Conservation (phyloP, 78 protist genomes). For the Planoprotostelium fungivorum region DNA sequence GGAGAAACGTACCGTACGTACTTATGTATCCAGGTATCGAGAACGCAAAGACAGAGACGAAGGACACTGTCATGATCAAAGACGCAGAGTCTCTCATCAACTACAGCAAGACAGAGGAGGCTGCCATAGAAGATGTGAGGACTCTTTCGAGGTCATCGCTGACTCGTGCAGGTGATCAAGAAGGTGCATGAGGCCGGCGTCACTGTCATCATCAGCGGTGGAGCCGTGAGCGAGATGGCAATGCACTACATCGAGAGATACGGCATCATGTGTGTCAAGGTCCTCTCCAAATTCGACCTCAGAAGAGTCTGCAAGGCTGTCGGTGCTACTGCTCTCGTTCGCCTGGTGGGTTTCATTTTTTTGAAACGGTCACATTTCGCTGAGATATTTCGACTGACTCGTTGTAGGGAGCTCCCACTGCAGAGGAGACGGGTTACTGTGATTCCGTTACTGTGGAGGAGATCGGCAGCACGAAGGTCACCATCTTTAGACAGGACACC, state of each 20-base stretch:
- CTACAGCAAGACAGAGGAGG: conserved; percentile 88
- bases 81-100: conserved; percentile 82
- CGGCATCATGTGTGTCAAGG: conserved; percentile 82
- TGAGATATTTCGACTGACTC: too few relatives aligned
- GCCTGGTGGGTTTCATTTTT: conserved; percentile 38
- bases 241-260: conserved; percentile 90
- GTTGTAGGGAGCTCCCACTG: conserved; percentile 90
- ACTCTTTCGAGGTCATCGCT: conserved; percentile 2
- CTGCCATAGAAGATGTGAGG: conserved; percentile 42
- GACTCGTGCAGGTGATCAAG: conserved; percentile 51
- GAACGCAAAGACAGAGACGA: conserved; percentile 90
- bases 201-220: conserved; percentile 85
- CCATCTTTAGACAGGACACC: conserved; percentile 69
- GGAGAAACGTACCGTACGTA: background rate
- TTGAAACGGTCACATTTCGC: conserved; percentile 14
- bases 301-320: conserved; percentile 89
- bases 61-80: conserved; percentile 93
- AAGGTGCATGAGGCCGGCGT: conserved; percentile 91
- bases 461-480: conserved; percentile 65
- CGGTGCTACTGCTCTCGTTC: conserved; percentile 89
- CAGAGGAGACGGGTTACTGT: conserved; percentile 89
- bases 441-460: conserved; percentile 57
- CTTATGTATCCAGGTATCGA: conserved; percentile 92
- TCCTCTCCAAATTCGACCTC: conserved; percentile 94
- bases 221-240: conserved; percentile 91